Percentiles rank a stretch among this genome's conserved stretches.
phyloP scores from a whole-genome alignment of 176 grass and related monocot genomes.

The Triticum timopheevii region DNA sequence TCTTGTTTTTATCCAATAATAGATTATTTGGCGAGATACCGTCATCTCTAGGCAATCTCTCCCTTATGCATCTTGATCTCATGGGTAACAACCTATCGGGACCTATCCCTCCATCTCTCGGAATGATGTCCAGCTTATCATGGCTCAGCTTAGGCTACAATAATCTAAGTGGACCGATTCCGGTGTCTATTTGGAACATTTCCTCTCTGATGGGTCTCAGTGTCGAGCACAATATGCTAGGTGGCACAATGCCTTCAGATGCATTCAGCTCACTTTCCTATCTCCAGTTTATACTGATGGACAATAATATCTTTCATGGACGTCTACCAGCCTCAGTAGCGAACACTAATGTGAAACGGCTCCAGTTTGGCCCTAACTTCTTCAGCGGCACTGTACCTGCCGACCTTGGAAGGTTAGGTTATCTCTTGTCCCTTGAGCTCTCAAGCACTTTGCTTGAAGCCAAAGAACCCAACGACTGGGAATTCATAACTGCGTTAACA shows the following conservation, averaged over 20 bases:
- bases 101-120: slow-evolving; percentile 6
- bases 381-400: slow-evolving; percentile 21
- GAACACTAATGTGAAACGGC: slow-evolving; percentile 1
- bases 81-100: neutral
- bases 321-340: slow-evolving; percentile 5
- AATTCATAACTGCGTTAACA: slow-evolving; percentile 5
- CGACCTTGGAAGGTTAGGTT: neutral
- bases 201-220: neutral
- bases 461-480: slow-evolving; percentile 23
- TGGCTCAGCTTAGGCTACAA: neutral
- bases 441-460: slow-evolving; percentile 1
- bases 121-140: neutral
- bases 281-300: neutral
- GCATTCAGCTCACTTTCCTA: neutral
- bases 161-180: slow-evolving; percentile 17
- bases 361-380: neutral
- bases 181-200: slow-evolving; percentile 23
- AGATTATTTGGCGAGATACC: slow-evolving; percentile 18
- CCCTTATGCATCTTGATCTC: neutral
- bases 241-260: slow-evolving; percentile 3
- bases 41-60: neutral
- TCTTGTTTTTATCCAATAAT: no score
- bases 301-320: slow-evolving; percentile 31
- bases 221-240: neutral
- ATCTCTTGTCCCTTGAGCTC: neutral